Evolutionary conservation across 805 yeast species (phyloP), one percentile per base, ranked within the genome.

Genomic region (Kodamaea neixiangensis): DNA sequence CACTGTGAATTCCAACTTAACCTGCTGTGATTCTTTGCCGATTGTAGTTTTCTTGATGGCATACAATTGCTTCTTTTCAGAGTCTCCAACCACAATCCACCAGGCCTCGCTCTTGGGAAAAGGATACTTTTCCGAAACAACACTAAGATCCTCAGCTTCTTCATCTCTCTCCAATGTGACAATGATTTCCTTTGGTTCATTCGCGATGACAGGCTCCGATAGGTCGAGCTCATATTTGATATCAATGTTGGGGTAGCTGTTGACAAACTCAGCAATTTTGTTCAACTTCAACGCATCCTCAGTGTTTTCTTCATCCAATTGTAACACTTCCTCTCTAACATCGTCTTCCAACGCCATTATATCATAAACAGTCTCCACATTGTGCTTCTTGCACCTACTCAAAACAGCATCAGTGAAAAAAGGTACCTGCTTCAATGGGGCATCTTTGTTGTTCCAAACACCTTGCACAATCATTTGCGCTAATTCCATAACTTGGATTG

Each of bases 1-100:
- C 7, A 89, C 60, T 0, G 81, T 71, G 53, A 88, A 80, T 21
- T 77, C 79, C 41, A 93, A 55, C 5, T 69, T 71, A 13, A 85
- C 74, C 3, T 66, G 61, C 61, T 85, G 88, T 1, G 66, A 64
- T 53, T 83, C 83, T 53, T 79, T 75, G 7, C 72, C 63, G 2
- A 89, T 68, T 0, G 78, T 65, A 0, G 87, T 73, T 63, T 85
- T 87, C 63, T 86, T 86, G 54, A 90, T 83, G 0, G 90, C 92
- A 57, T 83, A 85, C 31, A 93, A 66, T 59, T 85, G 86, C 51
- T 77, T 81, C 0, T 77, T 72, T 1, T 68, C 63, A 1, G 78
- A 60, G 54, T 87, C 87, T 4, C 98, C 97, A 37, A 92, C 67
- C 5, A 93, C 86, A 17, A 93, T 63, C 96, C 97, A 92, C 98